Conservation (phyloP, 2,329 filamentous ascomycete species). For the Penicillium janthinellum region DNA sequence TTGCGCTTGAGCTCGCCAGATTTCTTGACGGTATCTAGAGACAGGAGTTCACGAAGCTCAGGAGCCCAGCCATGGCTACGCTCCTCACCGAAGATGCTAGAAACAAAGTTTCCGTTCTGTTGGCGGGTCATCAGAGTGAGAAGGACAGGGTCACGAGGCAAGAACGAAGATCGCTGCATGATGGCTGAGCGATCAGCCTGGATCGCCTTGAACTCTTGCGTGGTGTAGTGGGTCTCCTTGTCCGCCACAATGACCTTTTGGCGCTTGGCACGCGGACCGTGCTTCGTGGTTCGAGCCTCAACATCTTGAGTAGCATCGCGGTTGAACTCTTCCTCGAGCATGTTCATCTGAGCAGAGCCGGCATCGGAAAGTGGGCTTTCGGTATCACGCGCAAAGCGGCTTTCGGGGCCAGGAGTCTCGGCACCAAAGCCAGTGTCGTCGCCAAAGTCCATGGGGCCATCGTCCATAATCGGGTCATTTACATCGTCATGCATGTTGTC, state of each 20-base stretch:
- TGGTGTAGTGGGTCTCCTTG: slow-evolving; percentile 74
- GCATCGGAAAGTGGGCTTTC: slow-evolving; percentile 72
- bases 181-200: slow-evolving; percentile 86
- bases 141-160: slow-evolving; percentile 83
- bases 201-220: slow-evolving; percentile 78
- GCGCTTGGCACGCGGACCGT: slow-evolving; percentile 74
- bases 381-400: slow-evolving; percentile 62
- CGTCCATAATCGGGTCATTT: slow-evolving; percentile 55
- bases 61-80: slow-evolving; percentile 82
- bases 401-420: slow-evolving; percentile 52
- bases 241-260: slow-evolving; percentile 84
- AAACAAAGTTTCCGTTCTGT: slow-evolving; percentile 85
- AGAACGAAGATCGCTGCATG: slow-evolving; percentile 75
- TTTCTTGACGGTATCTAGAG: slow-evolving; percentile 75
- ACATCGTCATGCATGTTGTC: slow-evolving; percentile 54
- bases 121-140: slow-evolving; percentile 90
- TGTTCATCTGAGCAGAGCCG: slow-evolving; percentile 62
- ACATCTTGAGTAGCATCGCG: slow-evolving; percentile 27
- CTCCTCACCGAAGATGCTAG: slow-evolving; percentile 79
- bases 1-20: slow-evolving; percentile 88
- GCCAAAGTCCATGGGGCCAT: slow-evolving; percentile 56
- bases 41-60: slow-evolving; percentile 89
- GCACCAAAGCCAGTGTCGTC: slow-evolving; percentile 61
- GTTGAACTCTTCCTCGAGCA: slow-evolving; percentile 49
- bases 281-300: slow-evolving; percentile 61